A percentile compares a stretch with the other conserved stretches of the same genome.
phyloP scores from a whole-genome alignment of 305 asterid species.

The Nicotiana rustica region DNA sequence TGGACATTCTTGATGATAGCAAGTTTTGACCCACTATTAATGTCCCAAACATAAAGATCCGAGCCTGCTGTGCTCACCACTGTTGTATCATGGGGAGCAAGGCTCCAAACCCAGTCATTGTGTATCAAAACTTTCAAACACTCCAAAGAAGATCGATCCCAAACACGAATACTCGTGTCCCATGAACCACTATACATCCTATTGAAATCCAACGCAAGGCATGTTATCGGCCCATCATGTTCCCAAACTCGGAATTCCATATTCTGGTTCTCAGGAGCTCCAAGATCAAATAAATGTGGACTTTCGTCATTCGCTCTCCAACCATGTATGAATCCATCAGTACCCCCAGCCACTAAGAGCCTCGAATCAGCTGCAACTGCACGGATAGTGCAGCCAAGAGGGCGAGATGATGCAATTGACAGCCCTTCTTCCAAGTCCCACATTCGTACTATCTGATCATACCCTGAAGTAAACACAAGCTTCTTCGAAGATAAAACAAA shows the following conservation, averaged over 20 bases:
- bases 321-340: constrained; percentile 91
- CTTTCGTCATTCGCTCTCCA: constrained; percentile 83
- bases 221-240: constrained; percentile 90
- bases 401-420: constrained; percentile 73
- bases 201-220: constrained; percentile 77
- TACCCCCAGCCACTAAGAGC: constrained; percentile 90
- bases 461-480: constrained; percentile 85
- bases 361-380: constrained; percentile 86
- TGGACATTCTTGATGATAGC: constrained; percentile 55
- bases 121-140: constrained; percentile 79
- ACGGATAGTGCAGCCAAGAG: constrained; percentile 93
- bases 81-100: constrained; percentile 76
- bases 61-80: constrained; percentile 88
- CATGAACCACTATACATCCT: constrained; percentile 94
- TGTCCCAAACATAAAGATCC: constrained; percentile 80
- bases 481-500: constrained; percentile 78
- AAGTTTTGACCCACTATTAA: constrained; percentile 54
- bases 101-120: constrained; percentile 95
- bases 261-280: constrained; percentile 58
- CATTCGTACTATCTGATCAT: constrained; percentile 89
- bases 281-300: constrained; percentile 78
- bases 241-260: constrained; percentile 83
- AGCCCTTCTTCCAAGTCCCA: constrained; percentile 94
- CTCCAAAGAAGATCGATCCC: constrained; percentile 76
- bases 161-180: constrained; percentile 90